Evolutionary conservation across 345 rosid genomes (phyloP), one percentile per base, ranked within the genome.

Genomic region (Geranium rotundifolium): DNA sequence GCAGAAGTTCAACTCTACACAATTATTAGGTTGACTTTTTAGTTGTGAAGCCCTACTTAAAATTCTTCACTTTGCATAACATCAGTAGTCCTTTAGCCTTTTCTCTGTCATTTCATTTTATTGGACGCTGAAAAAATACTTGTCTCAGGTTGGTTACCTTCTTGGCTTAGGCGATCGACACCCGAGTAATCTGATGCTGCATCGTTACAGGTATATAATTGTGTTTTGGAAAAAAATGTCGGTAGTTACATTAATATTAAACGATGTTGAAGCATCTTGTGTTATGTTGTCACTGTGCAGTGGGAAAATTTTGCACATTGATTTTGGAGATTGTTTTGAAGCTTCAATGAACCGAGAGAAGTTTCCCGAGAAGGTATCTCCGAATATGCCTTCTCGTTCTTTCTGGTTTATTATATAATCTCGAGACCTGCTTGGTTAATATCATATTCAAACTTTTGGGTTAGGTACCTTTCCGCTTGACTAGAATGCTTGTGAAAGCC

Each of bases 121-220:
- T 67, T 15, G 19, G 15, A 61, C 9, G 29, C 23, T 17, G 5
- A 31, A 12, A 17, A 14, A 19, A 29, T 72, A 14, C 10, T 58
- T 66, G 34, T 75, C 75, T 72, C 88, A 92, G 97, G 98, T 90
- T 64, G 99, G 99, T 62, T 93, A 93, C 72, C 90, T 93, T 80
- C 99, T 93, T 60, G 99, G 99, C 61, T 81, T 93, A 76, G 99
- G 99, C 66, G 99, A 93, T 87, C 87, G 97, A 62, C 99, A 93
- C 72, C 99, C 99, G 56, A 86, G 99, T 71, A 93, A 93, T 77
- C 97, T 93, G 72, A 90, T 93, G 97, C 79, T 93, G 54, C 82
- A 86, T 70, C 91, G 97, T 54, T 76, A 59, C 81, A 93, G 99
- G 99, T 93, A 82, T 20, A 37, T 62, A 23, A 46, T 60, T n/a